Evolutionary conservation across 257 asterid species (phyloP).

Genomic region (Solanum microdontum): DNA sequence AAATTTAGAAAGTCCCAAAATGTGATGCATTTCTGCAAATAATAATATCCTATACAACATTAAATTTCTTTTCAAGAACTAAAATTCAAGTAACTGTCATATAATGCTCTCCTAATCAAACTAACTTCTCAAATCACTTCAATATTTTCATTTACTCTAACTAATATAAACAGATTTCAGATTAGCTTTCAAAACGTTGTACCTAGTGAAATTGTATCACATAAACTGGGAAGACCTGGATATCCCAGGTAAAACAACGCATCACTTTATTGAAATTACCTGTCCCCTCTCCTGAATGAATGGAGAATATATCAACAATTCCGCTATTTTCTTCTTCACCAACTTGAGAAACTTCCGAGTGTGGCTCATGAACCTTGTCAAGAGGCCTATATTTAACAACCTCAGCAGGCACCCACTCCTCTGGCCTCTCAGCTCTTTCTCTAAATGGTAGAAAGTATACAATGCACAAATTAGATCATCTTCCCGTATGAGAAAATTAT

Average conservation of each 20-base stretch:
- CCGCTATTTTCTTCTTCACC: constrained; percentile 21
- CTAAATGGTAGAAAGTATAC: constrained; percentile 20
- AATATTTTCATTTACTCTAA: background rate
- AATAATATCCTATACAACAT: background rate
- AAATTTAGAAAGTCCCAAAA: background rate
- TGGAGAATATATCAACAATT: constrained; percentile 47
- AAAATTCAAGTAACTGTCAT: background rate
- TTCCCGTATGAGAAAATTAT: background rate
- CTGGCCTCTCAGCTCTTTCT: constrained; percentile 73
- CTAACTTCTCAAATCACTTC: background rate
- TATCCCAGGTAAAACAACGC: background rate
- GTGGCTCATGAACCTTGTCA: constrained; percentile 11
- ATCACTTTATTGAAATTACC: constrained; percentile 9
- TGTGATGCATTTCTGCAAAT: background rate
- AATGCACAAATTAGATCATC: background rate
- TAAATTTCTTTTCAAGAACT: background rate
- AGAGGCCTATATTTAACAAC: constrained; percentile 11
- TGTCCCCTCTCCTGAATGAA: constrained; percentile 30
- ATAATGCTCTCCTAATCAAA: background rate
- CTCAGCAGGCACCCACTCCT: constrained; percentile 90
- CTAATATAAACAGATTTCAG: background rate
- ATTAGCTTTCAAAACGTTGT: background rate
- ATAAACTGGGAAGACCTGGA: background rate
- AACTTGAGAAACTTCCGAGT: constrained; percentile 23
- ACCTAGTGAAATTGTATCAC: background rate